These are phyloP conservation scores for Aureobasidium musti DNA, from an alignment of 2,329 filamentous ascomycete species.

Conservation along the genomic window DNA sequence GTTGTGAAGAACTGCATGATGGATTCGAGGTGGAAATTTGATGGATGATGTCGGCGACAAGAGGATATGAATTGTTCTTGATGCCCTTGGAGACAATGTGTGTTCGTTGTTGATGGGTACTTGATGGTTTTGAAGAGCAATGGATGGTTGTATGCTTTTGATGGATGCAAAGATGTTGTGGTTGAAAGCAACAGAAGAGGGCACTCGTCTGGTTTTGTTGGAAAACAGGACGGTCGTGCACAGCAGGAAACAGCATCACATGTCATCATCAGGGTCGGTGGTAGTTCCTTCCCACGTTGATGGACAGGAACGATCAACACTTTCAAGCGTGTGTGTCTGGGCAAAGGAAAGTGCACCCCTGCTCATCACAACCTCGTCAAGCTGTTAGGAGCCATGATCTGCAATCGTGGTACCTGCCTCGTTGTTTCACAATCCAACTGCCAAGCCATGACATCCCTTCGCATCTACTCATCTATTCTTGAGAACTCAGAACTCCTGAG, in stretches of 20 bases:
- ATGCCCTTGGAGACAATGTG: not conserved
- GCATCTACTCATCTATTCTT: not conserved
- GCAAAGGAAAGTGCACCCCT: slow-evolving; percentile 6
- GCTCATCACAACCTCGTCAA: slow-evolving; percentile 20
- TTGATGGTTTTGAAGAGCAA: not conserved
- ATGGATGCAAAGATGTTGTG: slow-evolving; percentile 14
- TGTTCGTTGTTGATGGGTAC: not conserved
- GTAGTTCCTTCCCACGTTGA: slow-evolving; percentile 6
- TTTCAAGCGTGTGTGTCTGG: not conserved
- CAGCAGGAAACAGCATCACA: slow-evolving; percentile 16
- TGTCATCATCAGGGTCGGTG: not conserved
- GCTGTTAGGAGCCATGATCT: slow-evolving; percentile 1
- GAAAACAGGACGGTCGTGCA: slow-evolving; percentile 12
- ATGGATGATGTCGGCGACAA: not conserved
- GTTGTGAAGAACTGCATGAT: slow-evolving; percentile 27
- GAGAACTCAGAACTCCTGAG: not conserved
- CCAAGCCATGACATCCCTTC: not conserved
- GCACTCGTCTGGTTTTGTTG: slow-evolving; percentile 7
- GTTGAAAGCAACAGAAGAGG: not conserved
- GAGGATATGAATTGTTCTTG: not conserved
- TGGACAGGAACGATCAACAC: slow-evolving; percentile 2
- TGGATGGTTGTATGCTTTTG: not conserved
- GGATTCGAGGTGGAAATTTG: slow-evolving; percentile 2
- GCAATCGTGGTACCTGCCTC: slow-evolving; percentile 13
- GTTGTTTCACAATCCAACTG: slow-evolving; percentile 10